Base-by-base conservation (phyloP, 78 protist species). In the Reticulomyxa filosa region DNA sequence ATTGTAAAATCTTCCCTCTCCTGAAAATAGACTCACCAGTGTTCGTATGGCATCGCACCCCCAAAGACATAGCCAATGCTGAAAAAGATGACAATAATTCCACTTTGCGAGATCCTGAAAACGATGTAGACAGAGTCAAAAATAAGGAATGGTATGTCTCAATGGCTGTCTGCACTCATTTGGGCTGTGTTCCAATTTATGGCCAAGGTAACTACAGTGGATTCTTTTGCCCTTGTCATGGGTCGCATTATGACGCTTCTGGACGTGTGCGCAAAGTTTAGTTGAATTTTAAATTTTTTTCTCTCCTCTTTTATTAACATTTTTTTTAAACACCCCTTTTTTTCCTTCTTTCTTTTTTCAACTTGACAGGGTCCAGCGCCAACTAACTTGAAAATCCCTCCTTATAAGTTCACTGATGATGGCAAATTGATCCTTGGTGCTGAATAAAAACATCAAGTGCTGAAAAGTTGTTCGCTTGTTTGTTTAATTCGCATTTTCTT, bases 181-280 rank as follows among this genome's bases (percentile, higher is more conserved):
- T 91, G 27, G 97, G 97, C 57, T 91, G 97, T 39, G 85, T 91
- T 32, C 97, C 97, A 50, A 75, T 88, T 27, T 37, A 67, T 37
- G 79, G 73, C 37, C 88, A 78, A 22, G 97, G 97, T 38, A 91
- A 82, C 57, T 88, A 64, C 62, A 69, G 70, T 34, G 97, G 92
- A 33, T 91, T 77, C 78, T 86, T 86, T 84, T 91, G 97, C 76
- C 97, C 97, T 22, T 91, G 97, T 85, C 97, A 91, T 80, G 97
- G 95, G 36, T 80, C 89, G 22, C 97, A 91, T 74, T 91, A 91
- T 83, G 97, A 91, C 62, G 64, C 37, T 29, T 81, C 92, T 17
- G 97, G 97, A 37, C 79, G 97, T 25, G 88, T 91, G 65, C 62
- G 72, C 22, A n/a, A n/a, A n/a, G n/a, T n/a, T n/a, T n/a, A n/a